Base-by-base conservation (phyloP, 2,329 filamentous ascomycete genomes). In the Aspergillus pseudotamarii region DNA sequence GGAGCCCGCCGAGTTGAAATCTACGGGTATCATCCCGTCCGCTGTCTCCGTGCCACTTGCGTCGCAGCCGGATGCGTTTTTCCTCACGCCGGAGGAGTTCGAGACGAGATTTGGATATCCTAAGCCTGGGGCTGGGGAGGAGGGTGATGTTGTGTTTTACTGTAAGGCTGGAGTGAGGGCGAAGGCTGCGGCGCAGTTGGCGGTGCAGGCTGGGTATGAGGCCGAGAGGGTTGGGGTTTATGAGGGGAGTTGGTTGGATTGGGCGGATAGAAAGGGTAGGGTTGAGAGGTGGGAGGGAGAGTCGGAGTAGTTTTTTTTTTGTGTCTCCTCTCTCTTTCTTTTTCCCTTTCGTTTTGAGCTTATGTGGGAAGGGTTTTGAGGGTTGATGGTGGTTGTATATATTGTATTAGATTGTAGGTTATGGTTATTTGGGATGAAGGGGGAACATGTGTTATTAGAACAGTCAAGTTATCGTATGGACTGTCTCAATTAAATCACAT, bases 121-220 rank as follows among this genome's bases (percentile, higher is more conserved):
- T 63, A 91, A 92, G 64, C 94, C 90, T 0, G 71, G 72, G 2
- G 81, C 81, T 67, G 76, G 69, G 3, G 70, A 67, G 28, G 51
- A 67, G 4, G 48, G 23, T 54, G 58, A 59, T 6, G 71, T 97
- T 16, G 84, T 98, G 4, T 95, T 98, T 73, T 98, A 97, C 78
- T 99, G 95, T 81, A 96, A 93, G 81, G 89, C 94, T 0, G 95
- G 95, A 2, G 92, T 98, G 67, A 84, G 95, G 74, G 93, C 92
- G 70, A 83, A 84, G 53, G 87, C 91, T 0, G 94, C 94, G 8
- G 93, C 93, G 8, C 84, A 86, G 67, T 78, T 97, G 76, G 95
- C 95, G 34, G 82, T 83, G 70, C 85, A 91, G 74, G 90, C 89
- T 2, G 94, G 94, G 11, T 98, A 91, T 84, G 78, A 80, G 56